Evolutionary conservation across 139 green algal species (phyloP), one percentile per base, ranked within the genome.

Genomic region (Chlamydomonas eustigma): DNA sequence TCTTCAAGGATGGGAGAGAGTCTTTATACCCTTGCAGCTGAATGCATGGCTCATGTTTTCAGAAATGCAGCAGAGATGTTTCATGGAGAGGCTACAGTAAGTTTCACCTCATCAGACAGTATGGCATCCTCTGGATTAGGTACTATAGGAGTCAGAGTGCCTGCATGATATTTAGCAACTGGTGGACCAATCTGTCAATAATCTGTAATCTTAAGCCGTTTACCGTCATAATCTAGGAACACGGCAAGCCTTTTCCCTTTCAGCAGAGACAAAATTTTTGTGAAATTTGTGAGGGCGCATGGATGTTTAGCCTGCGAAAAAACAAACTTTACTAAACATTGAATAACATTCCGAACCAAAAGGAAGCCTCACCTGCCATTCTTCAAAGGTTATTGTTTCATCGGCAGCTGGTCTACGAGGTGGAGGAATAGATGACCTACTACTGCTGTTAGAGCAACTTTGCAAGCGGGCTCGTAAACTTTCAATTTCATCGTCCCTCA

Each of bases 141-240:
- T 2, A 99, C 95, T 34, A 99, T 99, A 1, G 94, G 95, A 0
- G 95, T 97, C n/a, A 99, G 85, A 1, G 95, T 99, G 65, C 95
- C 93, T 94, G 52, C 52, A 68, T 25, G 12, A 35, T 25, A 28
- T 28, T 28, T 37, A 22, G 12, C 18, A 68, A 68, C 4, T 22
- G 6, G 52, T 35, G 4, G n/a, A 68, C 6, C 18, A 28, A 4
- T 31, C n/a, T 28, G 22, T 28, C n/a, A 4, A 22, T 68, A 35
- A 28, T 4, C 52, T 28, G 8, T 22, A 8, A 68, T 8, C 52
- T 6, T 6, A 25, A 68, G 6, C 52, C 6, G 34, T 76, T 12
- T 71, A 93, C 89, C 93, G 71, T 99, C 95, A 72, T 99, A 99
- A 69, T 99, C 95, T 0, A 98, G 78, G 64, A 99, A 99, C 0